A percentile compares a stretch with the other conserved stretches of the same genome.
These are phyloP conservation scores for Zizania palustris DNA, from an alignment of 202 grass and related monocot genomes.

Conservation along the genomic window DNA sequence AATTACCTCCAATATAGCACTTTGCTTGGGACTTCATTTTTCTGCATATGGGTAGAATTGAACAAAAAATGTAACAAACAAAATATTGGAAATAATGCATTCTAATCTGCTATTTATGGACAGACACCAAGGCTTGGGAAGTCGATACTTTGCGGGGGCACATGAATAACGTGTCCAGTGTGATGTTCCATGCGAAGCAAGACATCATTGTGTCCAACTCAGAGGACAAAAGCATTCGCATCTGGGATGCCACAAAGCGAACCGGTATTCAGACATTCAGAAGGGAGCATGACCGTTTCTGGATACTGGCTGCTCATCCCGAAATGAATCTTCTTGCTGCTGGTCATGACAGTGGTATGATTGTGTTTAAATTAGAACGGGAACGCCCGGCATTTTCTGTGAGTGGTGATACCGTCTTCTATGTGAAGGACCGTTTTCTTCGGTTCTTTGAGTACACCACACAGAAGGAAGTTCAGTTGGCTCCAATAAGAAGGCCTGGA, in stretches of 20 bases:
- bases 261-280: slow-evolving; percentile 93
- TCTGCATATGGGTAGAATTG: neutral
- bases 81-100: slow-evolving; percentile 11
- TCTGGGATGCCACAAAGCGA: slow-evolving; percentile 89
- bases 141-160: slow-evolving; percentile 96
- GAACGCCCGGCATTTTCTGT: slow-evolving; percentile 75
- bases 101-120: slow-evolving; percentile 31
- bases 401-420: slow-evolving; percentile 65
- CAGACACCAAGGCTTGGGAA: slow-evolving; percentile 99
- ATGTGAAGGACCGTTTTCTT: slow-evolving; percentile 91
- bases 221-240: slow-evolving; percentile 86
- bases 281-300: slow-evolving; percentile 95
- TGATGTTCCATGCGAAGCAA: slow-evolving; percentile 87
- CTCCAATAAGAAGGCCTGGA: slow-evolving; percentile 92
- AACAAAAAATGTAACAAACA: neutral
- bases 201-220: slow-evolving; percentile 91
- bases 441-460: slow-evolving; percentile 77
- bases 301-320: slow-evolving; percentile 94
- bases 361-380: slow-evolving; percentile 83
- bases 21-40: neutral
- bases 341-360: slow-evolving; percentile 84
- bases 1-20: neutral
- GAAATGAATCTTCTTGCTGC: slow-evolving; percentile 97
- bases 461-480: slow-evolving; percentile 88
- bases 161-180: slow-evolving; percentile 89